Percentiles rank a stretch among this genome's conserved stretches.
These are phyloP conservation scores for Pezizomycotina sp. DNA, from an alignment of 2,329 filamentous ascomycete genomes.

Conservation along the genomic window DNA sequence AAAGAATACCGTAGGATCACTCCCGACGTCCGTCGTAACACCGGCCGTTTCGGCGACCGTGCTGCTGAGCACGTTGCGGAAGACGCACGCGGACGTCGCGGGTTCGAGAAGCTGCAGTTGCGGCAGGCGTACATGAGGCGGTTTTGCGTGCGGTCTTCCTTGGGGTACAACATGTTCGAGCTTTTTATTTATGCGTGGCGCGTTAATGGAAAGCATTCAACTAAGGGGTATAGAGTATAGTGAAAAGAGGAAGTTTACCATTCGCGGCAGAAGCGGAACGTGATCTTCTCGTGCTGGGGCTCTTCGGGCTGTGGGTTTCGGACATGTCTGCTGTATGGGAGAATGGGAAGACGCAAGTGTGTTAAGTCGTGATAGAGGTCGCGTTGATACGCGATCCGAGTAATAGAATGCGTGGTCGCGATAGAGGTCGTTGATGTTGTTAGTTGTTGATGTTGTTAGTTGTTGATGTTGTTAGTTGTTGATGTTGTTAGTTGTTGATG, in stretches of 20 bases:
- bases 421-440: too few relatives aligned
- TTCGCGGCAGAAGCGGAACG: slow-evolving; percentile 95
- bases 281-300: slow-evolving; percentile 76
- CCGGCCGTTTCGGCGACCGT: slow-evolving; percentile 88
- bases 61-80: slow-evolving; percentile 83
- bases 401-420: too few relatives aligned
- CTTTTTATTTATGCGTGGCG: slow-evolving; percentile 29
- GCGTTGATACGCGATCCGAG: too few relatives aligned
- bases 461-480: too few relatives aligned
- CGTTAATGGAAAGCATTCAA: background rate
- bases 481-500: too few relatives aligned
- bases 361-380: too few relatives aligned
- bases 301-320: too few relatives aligned
- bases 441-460: too few relatives aligned
- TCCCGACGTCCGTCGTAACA: slow-evolving; percentile 91
- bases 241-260: slow-evolving; percentile 40
- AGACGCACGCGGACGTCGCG: slow-evolving; percentile 78
- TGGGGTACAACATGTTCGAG: slow-evolving; percentile 95
- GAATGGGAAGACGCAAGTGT: too few relatives aligned
- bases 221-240: slow-evolving; percentile 1
- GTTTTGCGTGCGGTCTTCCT: slow-evolving; percentile 71
- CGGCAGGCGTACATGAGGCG: slow-evolving; percentile 89
- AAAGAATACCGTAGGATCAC: slow-evolving; percentile 91
- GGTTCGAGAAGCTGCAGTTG: slow-evolving; percentile 84
- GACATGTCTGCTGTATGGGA: too few relatives aligned